These are phyloP conservation scores for Piper longum DNA, from an alignment of 164 flowering plant genomes.

Conservation along the genomic window DNA sequence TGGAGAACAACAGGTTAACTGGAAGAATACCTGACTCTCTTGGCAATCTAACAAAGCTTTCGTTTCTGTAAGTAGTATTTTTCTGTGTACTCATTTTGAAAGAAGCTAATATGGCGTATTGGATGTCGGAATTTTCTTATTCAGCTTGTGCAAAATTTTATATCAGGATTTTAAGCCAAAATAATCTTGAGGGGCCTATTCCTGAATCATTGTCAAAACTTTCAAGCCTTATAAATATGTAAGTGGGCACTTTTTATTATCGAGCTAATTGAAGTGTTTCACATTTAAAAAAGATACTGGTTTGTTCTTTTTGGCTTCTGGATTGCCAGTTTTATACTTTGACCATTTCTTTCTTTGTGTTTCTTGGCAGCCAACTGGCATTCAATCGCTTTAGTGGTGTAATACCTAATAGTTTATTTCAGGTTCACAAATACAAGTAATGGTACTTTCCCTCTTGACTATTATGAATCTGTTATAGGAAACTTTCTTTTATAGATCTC, in stretches of 20 bases:
- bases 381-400: slow-evolving; percentile 63
- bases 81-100: background rate
- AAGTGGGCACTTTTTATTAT: slow-evolving; percentile 15
- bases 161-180: slow-evolving; percentile 68
- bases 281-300: background rate
- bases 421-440: slow-evolving; percentile 62
- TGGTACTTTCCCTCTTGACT: slow-evolving; percentile 3
- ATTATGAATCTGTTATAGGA: no score
- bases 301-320: background rate
- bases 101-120: background rate
- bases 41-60: slow-evolving; percentile 65
- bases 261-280: background rate
- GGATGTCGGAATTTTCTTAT: background rate
- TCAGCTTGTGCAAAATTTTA: background rate
- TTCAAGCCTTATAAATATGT: slow-evolving; percentile 49
- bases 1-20: slow-evolving; percentile 51
- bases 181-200: slow-evolving; percentile 60
- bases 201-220: slow-evolving; percentile 60
- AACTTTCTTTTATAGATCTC: no score
- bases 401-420: slow-evolving; percentile 49
- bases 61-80: slow-evolving; percentile 51
- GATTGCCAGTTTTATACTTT: background rate
- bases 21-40: slow-evolving; percentile 81
- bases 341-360: background rate
- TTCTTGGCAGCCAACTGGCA: slow-evolving; percentile 56